Base-by-base conservation (phyloP, 129 eudicot species). In the Solidago caesia region DNA sequence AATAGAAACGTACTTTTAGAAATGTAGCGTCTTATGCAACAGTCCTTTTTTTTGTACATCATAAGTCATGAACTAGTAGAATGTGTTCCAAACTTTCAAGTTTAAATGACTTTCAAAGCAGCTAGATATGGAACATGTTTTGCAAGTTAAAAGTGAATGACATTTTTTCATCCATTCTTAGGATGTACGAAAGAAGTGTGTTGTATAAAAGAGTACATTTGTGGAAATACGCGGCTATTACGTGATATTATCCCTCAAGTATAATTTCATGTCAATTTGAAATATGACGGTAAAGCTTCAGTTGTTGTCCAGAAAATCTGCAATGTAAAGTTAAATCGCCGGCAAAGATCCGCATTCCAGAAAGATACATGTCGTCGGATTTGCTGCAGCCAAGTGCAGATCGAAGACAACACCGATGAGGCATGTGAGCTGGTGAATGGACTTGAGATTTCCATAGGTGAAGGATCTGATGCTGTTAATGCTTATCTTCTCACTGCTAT, bases 341-440 rank as follows among this genome's bases (percentile, higher is more conserved):
- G 41, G 21, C 79, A 55, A 66, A 79, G 74, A 79, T 45, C 65
- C 13, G 56, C 77, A 26, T 21, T 44, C 12, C 74, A 59, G 75
- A 73, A 57, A 75, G 67, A 65, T 46, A 70, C 7, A 70, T 55
- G 60, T 72, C 51, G 52, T 4, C 73, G 49, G 33, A 66, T 79
- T 41, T 43, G 21, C 61, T 77, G 87, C 72, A 82, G 86, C 57
- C 84, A 89, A 56, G 75, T 88, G 49, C 70, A 79, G 74, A 77
- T 83, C 26, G 85, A 91, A 83, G 87, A 79, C 6, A 77, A 61
- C 68, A 67, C 67, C 44, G 80, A 82, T 5, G 96, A 85, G 77
- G 96, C 95, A 46, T 92, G 98, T 80, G 98, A 92, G 80, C 74
- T 92, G 14, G 96, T 92, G 57, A 87, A 83, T 45, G 98, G 98